Evolutionary conservation across 2,329 filamentous ascomycete species (phyloP).

Genomic region (Trichoderma atrobrunneum): DNA sequence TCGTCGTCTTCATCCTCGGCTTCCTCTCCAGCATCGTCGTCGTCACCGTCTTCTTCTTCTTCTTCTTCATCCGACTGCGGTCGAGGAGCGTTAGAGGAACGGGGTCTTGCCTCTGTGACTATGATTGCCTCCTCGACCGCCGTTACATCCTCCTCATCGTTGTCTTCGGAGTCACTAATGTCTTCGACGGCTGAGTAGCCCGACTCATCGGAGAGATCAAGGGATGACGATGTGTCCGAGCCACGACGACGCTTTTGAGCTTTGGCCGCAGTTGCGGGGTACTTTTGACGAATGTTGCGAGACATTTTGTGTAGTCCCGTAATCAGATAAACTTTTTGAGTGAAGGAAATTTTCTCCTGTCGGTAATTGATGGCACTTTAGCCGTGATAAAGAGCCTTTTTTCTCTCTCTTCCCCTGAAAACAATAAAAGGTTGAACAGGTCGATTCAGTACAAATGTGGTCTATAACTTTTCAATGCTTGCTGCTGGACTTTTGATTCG

Average conservation of each 20-base stretch:
- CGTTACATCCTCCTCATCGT: conserved; percentile 75
- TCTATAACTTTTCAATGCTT: background rate
- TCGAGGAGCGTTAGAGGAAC: conserved; percentile 49
- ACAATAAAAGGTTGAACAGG: background rate
- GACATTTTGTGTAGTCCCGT: conserved; percentile 41
- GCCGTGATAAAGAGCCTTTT: background rate
- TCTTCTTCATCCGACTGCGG: conserved; percentile 39
- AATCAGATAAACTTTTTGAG: conserved; percentile 2
- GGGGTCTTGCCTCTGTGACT: conserved; percentile 45
- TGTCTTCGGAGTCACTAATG: conserved; percentile 72
- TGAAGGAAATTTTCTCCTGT: background rate
- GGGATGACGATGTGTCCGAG: conserved; percentile 55
- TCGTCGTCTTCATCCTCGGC: conserved; percentile 40
- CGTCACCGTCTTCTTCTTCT: conserved; percentile 35
- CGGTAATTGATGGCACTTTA: background rate
- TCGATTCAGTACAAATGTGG: background rate
- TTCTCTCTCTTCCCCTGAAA: background rate
- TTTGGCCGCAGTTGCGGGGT: conserved; percentile 43
- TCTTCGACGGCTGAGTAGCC: conserved; percentile 76
- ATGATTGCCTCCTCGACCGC: conserved; percentile 77
- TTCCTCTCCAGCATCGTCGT: conserved; percentile 35
- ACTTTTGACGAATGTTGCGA: conserved; percentile 52
- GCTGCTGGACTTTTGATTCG: background rate
- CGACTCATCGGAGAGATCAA: conserved; percentile 63
- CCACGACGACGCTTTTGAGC: conserved; percentile 46